Base-by-base conservation (phyloP, 2,329 filamentous ascomycete genomes). In the Verticillium alfalfae region DNA sequence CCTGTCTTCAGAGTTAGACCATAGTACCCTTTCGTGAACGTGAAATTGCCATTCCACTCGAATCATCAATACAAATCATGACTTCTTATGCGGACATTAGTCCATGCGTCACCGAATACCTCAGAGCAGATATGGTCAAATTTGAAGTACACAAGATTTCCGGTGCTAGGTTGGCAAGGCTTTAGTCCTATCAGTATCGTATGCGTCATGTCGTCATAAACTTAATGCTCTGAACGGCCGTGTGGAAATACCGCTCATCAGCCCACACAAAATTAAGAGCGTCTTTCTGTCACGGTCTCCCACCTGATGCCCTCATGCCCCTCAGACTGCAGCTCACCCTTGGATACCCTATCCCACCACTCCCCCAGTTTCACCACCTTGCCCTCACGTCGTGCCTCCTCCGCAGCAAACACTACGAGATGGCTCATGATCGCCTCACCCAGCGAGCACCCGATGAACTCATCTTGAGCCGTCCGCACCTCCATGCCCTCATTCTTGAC, bases 401-500 rank as follows among this genome's bases (percentile, higher is more conserved):
- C 95, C 0, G 94, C 95, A 31, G 92, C 93, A 79, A 97, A 99
- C 0, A 97, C 94, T 76, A 95, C 85, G 2, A 91, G 93, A 76
- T 98, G 95, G 70, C 92, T 96, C 57, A 90, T 83, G n/a, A 98
- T 83, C 1, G 90, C 86, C 70, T 98, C 95, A 61, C 97, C 92
- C 8, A 97, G 77, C 13, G 89, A 90, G 75, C 92, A 96, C 0
- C 92, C 93, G 34, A 98, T 80, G 71, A 88, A 86, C 69, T 87
- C 80, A 62, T 81, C 80, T 80, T 98, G 94, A 1, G 93, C 93
- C 64, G 83, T 83, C 49, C 82, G 78, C 1, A 90, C 88, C 34
- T 79, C 75, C 85, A 88, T 86, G 0, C 81, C 84, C 63, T 86
- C 81, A 64, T 88, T 89, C 73, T 93, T 90, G 55, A 96, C 92